Base-by-base conservation (phyloP, 352 stramenopile species). In the Pythium folliculosum region DNA sequence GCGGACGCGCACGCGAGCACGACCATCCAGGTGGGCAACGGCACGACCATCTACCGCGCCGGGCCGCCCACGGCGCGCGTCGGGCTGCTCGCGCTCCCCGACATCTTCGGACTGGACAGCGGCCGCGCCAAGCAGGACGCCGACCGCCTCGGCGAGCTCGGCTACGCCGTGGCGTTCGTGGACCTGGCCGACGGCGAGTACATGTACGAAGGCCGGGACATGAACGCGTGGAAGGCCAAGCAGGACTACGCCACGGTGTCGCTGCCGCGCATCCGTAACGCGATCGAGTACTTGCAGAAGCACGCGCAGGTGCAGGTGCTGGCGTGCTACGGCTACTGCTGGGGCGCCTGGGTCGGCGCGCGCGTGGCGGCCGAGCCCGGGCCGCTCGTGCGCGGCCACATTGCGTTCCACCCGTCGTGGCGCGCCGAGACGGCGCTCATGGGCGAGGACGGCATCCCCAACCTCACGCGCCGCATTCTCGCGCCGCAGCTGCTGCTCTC, bases 21-120 rank as follows among this genome's bases (percentile, higher is more conserved):
- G 14, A 65, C 56, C 32, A 80, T 72, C 65, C 74, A 61, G 9
- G 74, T 74, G 53, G 55, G 68, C 43, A 45, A 62, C 25, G 82
- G 52, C 32, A 84, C 80, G 13, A 73, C 59, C 2, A 54, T 88
- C 25, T 86, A 81, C 60, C 73, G 76, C 49, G 64, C 73, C 1
- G 73, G 69, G 0, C 80, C 75, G 0, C 16, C 58, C 2, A 69
- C 60, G 1, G 50, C 72, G 50, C 76, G 62, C 32, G 67, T 73
- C 38, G 77, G 77, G 14, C 5, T 89, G 21, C 32, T 89, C 10
- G 57, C 77, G 32, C 57, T 89, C 19, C 78, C 77, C 1, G 78
- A 88, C 49, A 80, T 86, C 40, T 84, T 75, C 52, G 75, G 80
- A 22, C 53, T 74, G 16, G 76, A 84, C 63, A 89, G 80, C 53